Conservation (phyloP, 306 rosid genomes). For the Sindora glabra region DNA sequence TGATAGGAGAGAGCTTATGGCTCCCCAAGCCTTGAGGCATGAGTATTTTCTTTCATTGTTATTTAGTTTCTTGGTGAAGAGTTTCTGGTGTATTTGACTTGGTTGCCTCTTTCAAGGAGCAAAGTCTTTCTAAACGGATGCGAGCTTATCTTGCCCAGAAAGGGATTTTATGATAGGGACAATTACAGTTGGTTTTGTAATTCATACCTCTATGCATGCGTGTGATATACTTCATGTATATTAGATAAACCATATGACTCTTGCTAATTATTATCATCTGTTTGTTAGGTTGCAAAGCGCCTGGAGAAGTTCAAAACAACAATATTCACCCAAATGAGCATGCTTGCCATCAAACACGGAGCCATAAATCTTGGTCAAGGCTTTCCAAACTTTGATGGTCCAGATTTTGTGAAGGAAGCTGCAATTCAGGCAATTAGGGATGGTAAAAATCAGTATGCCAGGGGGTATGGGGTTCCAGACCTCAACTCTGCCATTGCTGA, state of each 20-base stretch:
- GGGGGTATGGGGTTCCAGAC: conserved; percentile 76
- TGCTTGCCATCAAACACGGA: conserved; percentile 69
- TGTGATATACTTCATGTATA: too few species aligned
- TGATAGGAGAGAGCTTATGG: too few species aligned
- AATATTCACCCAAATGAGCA: conserved; percentile 89
- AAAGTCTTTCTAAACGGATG: too few species aligned
- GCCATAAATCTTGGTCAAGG: conserved; percentile 96
- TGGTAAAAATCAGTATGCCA: conserved; percentile 88
- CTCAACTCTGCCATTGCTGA: conserved; percentile 72
- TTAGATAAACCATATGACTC: neutral
- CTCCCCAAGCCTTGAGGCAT: too few species aligned
- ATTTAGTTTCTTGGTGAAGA: neutral
- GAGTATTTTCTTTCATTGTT: neutral
- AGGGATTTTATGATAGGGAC: too few species aligned
- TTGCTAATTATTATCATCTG: conserved; percentile 10
- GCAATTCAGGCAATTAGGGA: conserved; percentile 79
- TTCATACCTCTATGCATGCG: too few species aligned
- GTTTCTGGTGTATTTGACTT: too few species aligned
- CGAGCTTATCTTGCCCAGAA: too few species aligned
- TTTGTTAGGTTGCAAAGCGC: conserved; percentile 74
- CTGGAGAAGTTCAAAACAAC: conserved; percentile 86
- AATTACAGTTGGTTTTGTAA: neutral
- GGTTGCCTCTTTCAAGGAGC: too few species aligned
- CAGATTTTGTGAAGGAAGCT: conserved; percentile 90
- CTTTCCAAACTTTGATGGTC: conserved; percentile 93